A percentile compares a stretch with the other conserved stretches of the same genome.
phyloP scores from a whole-genome alignment of 768 basidiomycete species.

The Termitomyces sp. region DNA sequence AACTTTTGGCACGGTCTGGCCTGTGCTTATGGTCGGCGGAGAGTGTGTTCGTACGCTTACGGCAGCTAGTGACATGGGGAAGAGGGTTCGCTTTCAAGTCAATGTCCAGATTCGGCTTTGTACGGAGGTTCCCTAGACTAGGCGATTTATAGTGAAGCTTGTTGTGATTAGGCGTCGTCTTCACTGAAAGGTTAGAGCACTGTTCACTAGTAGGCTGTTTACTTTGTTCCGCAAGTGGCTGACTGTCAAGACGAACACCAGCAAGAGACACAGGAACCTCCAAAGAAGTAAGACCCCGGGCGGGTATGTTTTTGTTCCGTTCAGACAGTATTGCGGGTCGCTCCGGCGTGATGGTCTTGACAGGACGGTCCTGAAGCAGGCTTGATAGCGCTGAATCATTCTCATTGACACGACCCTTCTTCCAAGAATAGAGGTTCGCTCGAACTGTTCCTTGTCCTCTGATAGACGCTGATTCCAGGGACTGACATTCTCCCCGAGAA shows the following conservation, averaged over 20 bases:
- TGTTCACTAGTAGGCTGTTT: conserved; percentile 8
- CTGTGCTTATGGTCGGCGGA: conserved; percentile 15
- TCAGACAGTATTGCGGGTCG: conserved; percentile 6
- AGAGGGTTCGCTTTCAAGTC: conserved; percentile 3
- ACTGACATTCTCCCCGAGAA: neutral
- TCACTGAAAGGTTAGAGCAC: neutral
- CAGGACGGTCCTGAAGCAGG: neutral
- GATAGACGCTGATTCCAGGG: neutral
- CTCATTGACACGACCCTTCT: conserved; percentile 9
- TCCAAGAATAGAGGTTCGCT: conserved; percentile 4
- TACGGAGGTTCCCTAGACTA: conserved; percentile 15
- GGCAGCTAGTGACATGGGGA: conserved; percentile 22
- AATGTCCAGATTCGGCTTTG: conserved; percentile 10
- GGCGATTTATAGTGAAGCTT: conserved; percentile 15
- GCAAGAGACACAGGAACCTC: neutral
- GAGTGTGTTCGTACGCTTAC: conserved; percentile 26
- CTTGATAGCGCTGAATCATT: conserved; percentile 3
- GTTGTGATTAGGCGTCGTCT: neutral
- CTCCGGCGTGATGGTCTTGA: conserved; percentile 6
- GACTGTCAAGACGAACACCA: neutral
- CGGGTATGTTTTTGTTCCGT: conserved; percentile 10
- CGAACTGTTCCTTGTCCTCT: neutral
- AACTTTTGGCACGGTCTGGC: neutral
- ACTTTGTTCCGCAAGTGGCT: neutral
- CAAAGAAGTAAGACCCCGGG: neutral